These are phyloP conservation scores for Fusarium nurragi DNA, from an alignment of 2,329 filamentous ascomycete species.

Conservation along the genomic window DNA sequence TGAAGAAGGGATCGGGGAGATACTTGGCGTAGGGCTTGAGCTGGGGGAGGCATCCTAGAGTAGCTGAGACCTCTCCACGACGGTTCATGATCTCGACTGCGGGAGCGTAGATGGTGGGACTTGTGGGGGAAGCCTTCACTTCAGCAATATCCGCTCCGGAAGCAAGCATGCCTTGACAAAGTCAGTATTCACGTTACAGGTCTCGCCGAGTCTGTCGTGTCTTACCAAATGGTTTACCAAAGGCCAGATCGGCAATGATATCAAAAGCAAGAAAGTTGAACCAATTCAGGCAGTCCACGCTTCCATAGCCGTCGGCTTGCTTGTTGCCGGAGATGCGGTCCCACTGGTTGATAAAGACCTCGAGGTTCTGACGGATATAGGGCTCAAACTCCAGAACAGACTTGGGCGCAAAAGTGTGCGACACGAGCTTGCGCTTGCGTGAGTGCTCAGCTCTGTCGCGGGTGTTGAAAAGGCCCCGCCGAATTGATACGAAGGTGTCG, in stretches of 20 bases:
- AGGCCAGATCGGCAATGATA: conserved; percentile 60
- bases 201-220: rapidly evolving
- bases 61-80: conserved; percentile 84
- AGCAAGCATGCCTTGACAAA: conserved; percentile 69
- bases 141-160: conserved; percentile 80
- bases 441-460: conserved; percentile 83
- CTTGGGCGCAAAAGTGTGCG: conserved; percentile 89
- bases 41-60: conserved; percentile 77
- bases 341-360: conserved; percentile 79
- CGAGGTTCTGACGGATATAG: conserved; percentile 84
- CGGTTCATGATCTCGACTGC: conserved; percentile 93
- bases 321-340: conserved; percentile 67
- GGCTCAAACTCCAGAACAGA: conserved; percentile 86
- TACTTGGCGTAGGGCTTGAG: conserved; percentile 84
- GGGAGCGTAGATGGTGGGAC: conserved; percentile 72
- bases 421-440: conserved; percentile 87
- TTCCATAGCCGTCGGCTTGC: conserved; percentile 65
- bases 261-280: conserved; percentile 67
- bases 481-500: conserved; percentile 89
- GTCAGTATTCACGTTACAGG: rapidly evolving
- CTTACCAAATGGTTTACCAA: conserved; percentile 59
- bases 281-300: conserved; percentile 80
- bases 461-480: conserved; percentile 88
- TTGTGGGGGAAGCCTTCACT: conserved; percentile 68
- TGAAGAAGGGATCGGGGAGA: conserved; percentile 85